Conservation (phyloP, 73 alveolate genomes). For the Uronychia binucleata region DNA sequence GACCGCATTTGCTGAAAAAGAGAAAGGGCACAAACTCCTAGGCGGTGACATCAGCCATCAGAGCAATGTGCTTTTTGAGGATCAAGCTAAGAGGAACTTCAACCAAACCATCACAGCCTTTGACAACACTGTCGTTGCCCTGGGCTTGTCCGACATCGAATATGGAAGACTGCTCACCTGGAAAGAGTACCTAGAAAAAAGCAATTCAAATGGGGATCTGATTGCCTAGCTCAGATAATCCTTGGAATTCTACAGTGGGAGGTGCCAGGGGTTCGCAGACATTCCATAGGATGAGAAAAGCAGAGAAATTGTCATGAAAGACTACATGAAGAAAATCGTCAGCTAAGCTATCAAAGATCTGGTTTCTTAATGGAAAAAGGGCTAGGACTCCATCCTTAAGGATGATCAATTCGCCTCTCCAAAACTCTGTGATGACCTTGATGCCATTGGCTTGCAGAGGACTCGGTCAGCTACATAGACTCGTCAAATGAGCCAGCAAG, state of each 20-base stretch:
- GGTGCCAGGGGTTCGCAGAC: constrained; percentile 30
- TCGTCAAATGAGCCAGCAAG: background rate
- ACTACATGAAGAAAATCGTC: constrained; percentile 23
- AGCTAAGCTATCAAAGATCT: constrained; percentile 27
- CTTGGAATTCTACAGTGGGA: constrained; percentile 32
- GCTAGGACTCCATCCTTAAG: background rate
- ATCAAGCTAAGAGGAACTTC: constrained; percentile 29
- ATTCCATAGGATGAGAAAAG: constrained; percentile 9
- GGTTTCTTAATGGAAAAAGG: constrained; percentile 7
- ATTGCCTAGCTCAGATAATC: constrained; percentile 27
- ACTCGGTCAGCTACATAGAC: background rate
- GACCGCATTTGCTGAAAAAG: constrained; percentile 50
- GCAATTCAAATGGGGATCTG: constrained; percentile 5
- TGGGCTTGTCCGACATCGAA: background rate
- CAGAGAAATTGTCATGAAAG: constrained; percentile 21
- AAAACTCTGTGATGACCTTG: background rate
- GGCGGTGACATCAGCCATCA: constrained; percentile 35
- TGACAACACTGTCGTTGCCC: constrained; percentile 8
- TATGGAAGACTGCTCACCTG: background rate
- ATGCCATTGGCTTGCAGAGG: background rate
- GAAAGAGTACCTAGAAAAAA: background rate
- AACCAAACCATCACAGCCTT: constrained; percentile 26
- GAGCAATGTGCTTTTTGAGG: constrained; percentile 1
- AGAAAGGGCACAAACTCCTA: constrained; percentile 40
- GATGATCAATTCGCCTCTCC: background rate